Conservation (phyloP, 2,329 filamentous ascomycete genomes). For the Sarocladium kiliense region DNA sequence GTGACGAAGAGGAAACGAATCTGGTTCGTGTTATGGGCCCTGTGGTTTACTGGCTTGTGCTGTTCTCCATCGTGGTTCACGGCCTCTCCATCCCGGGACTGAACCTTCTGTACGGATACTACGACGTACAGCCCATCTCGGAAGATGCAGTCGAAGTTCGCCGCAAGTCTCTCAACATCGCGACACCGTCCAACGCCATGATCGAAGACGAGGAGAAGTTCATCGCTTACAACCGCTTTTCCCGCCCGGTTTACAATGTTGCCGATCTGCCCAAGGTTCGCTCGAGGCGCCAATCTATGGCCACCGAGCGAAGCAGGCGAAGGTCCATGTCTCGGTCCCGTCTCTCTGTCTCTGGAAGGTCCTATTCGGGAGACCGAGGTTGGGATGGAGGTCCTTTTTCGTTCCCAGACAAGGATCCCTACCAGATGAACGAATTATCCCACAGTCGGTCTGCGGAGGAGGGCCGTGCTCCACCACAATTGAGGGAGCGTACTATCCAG, state of each 20-base stretch:
- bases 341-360: background rate
- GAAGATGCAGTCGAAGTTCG: conserved; percentile 36
- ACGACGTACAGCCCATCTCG: conserved; percentile 34
- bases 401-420: background rate
- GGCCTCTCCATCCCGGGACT: conserved; percentile 42
- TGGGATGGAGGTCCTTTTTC: background rate
- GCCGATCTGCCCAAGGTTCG: conserved; percentile 6
- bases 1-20: conserved; percentile 27
- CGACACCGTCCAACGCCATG: conserved; percentile 34
- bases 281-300: background rate
- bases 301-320: background rate
- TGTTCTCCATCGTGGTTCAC: conserved; percentile 41
- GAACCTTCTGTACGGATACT: conserved; percentile 29
- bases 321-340: background rate
- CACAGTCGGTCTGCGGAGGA: background rate
- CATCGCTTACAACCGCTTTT: conserved; percentile 45
- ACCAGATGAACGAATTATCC: background rate
- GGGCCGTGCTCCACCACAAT: background rate
- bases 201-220: conserved; percentile 31
- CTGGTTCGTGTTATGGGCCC: conserved; percentile 30
- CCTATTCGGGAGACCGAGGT: background rate
- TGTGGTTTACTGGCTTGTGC: conserved; percentile 37
- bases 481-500: background rate
- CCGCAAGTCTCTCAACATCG: conserved; percentile 28
- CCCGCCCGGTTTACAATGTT: conserved; percentile 25